Conservation (phyloP, 768 basidiomycete genomes). For the Postia placenta region DNA sequence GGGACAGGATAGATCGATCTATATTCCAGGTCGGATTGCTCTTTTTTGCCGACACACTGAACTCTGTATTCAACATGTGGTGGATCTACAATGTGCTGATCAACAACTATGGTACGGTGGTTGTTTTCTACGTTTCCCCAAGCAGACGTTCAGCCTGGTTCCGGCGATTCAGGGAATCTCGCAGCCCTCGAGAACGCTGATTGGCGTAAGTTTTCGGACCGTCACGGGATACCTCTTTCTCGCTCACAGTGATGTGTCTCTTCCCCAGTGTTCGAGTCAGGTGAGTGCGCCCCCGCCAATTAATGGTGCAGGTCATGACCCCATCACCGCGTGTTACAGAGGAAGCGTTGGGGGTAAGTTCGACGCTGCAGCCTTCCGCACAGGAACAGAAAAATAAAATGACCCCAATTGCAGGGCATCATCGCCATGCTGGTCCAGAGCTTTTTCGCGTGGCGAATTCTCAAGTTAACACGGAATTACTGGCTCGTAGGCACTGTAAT, state of each 20-base stretch:
- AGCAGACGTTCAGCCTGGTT: too few relatives aligned
- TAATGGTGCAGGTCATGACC: background rate
- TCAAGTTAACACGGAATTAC: slow-evolving; percentile 19
- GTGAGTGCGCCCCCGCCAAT: background rate
- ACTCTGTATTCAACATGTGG: slow-evolving; percentile 31
- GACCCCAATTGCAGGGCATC: slow-evolving; percentile 16
- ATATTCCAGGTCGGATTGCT: slow-evolving; percentile 30
- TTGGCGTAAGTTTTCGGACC: slow-evolving; percentile 10
- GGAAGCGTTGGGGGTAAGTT: background rate
- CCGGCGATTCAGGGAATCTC: slow-evolving; percentile 1
- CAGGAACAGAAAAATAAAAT: too few relatives aligned
- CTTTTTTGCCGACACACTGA: slow-evolving; percentile 34
- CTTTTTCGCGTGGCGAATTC: slow-evolving; percentile 17
- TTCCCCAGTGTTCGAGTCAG: background rate
- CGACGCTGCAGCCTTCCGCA: too few relatives aligned
- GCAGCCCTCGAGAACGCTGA: slow-evolving; percentile 4
- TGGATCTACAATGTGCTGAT: slow-evolving; percentile 40
- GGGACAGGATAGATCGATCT: too few relatives aligned
- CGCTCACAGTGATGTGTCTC: too few relatives aligned
- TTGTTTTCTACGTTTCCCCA: too few relatives aligned
- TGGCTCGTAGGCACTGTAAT: slow-evolving; percentile 3
- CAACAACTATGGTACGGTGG: slow-evolving; percentile 34
- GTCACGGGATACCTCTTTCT: background rate
- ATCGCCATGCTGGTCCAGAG: slow-evolving; percentile 14
- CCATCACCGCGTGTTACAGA: background rate